Evolutionary conservation across 306 rosid genomes (phyloP).

Genomic region (Inga leiocalycina): DNA sequence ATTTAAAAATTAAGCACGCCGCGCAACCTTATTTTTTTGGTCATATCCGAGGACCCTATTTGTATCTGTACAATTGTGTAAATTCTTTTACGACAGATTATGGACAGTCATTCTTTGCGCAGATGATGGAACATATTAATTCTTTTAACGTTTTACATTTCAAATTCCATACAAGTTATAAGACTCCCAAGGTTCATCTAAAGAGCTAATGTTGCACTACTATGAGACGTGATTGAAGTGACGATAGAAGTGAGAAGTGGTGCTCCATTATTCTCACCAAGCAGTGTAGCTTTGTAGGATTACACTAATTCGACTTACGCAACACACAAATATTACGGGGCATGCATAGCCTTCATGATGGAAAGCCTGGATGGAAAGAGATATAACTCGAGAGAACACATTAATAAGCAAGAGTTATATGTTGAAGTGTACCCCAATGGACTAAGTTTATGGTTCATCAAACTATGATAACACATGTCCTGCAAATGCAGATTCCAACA

Average conservation of each 20-base stretch:
- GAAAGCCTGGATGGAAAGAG: not conserved
- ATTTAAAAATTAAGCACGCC: not conserved
- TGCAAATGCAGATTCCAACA: conserved; percentile 36
- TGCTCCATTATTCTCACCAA: not conserved
- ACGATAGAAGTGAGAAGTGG: not conserved
- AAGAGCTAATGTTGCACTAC: not conserved
- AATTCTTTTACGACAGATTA: not conserved
- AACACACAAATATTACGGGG: not conserved
- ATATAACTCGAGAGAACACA: not conserved
- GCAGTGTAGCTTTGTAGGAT: not conserved
- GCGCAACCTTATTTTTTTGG: not conserved
- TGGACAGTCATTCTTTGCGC: not conserved
- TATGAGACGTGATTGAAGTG: not conserved
- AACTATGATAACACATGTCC: not conserved
- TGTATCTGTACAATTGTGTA: not conserved
- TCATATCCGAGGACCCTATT: not conserved
- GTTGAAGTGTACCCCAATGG: not conserved
- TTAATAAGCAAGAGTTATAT: not conserved
- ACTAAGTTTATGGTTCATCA: not conserved
- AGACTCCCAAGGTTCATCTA: not conserved
- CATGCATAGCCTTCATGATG: not conserved
- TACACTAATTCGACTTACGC: not conserved
- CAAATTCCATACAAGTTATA: not conserved
- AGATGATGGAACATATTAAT: not conserved
- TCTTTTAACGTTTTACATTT: not conserved